Percentiles rank a stretch among this genome's conserved stretches.
phyloP scores from a whole-genome alignment of 1,284 basidiomycete species.

The Marasmius sp. region DNA sequence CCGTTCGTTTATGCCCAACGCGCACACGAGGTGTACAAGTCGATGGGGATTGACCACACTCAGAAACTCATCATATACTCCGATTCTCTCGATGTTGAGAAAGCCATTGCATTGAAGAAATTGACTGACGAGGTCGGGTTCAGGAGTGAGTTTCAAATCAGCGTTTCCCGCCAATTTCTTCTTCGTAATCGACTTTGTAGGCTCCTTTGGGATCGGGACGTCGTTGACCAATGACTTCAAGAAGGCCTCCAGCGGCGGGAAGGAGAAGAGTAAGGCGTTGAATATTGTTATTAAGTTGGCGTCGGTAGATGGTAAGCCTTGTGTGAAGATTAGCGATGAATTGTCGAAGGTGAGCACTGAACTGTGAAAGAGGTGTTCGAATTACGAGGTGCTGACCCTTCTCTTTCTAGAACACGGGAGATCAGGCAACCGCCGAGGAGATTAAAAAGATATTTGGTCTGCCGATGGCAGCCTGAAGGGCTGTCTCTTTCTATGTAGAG shows the following conservation, averaged over 20 bases:
- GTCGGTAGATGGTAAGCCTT: constrained; percentile 69
- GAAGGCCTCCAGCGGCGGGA: constrained; percentile 51
- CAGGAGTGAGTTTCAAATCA: constrained; percentile 47
- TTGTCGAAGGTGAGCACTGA: constrained; percentile 78
- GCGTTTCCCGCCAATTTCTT: not conserved
- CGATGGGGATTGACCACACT: constrained; percentile 61
- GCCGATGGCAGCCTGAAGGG: not conserved
- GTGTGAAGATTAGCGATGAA: constrained; percentile 93
- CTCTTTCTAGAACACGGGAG: constrained; percentile 43
- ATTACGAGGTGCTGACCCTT: constrained; percentile 1
- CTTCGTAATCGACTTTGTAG: constrained; percentile 25
- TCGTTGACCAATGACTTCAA: constrained; percentile 87
- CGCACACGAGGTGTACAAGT: constrained; percentile 70
- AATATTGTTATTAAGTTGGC: constrained; percentile 94
- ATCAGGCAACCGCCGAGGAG: constrained; percentile 36
- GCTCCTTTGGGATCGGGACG: constrained; percentile 90
- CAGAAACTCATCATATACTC: constrained; percentile 82
- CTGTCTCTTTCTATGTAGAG: no score
- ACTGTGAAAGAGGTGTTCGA: not conserved
- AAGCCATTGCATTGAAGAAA: constrained; percentile 66
- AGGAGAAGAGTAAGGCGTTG: constrained; percentile 72
- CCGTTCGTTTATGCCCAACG: constrained; percentile 75
- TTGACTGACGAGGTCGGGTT: constrained; percentile 78
- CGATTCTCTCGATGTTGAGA: constrained; percentile 75
- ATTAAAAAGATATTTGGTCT: constrained; percentile 43